Evolutionary conservation across 345 rosid species (phyloP), one percentile per base, ranked within the genome.

Genomic region (Brassica cretica): DNA sequence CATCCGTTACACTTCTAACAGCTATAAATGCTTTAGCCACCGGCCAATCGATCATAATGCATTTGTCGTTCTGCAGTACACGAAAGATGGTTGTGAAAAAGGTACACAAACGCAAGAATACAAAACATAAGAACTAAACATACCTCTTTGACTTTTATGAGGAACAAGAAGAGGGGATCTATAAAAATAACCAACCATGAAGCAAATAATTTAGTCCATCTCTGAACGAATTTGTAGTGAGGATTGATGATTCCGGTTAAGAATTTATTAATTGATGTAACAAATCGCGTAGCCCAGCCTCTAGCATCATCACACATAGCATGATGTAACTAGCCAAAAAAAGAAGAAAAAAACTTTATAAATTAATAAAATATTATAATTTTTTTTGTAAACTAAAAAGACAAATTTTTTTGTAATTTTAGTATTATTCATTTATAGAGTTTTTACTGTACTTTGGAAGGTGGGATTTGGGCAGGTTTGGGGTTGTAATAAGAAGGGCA

Each of bases 211-310:
- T 88, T 78, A 81, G 83, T 86, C 97, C 97, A 94, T 5, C 8
- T 64, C 71, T 87, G 92, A 82, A 94, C 86, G 63, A 72, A 55
- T 82, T 78, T 77, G 19, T 86, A 56, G 77, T 94, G 97, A 79
- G 98, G 97, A 83, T 94, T 94, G 89, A 89, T 85, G 80, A 94
- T 87, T 35, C 90, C 85, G 56, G 86, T 89, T 81, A 89, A 65
- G 82, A 62, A 70, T 21, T 63, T 70, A 60, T 18, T 24, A 62
- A 88, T 5, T 83, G 46, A 82, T 11, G 91, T 77, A 29, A 71
- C 32, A 67, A 84, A 79, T 73, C 87, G 75, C 76, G 74, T 90
- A 46, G 89, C 91, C 90, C 98, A 90, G 12, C 98, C 91, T 85
- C 85, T 86, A 69, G 97, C 97, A 81, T 90, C 95, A 65, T 88